These are phyloP conservation scores for Colletotrichum falcatum DNA, from an alignment of 2,329 filamentous ascomycete genomes.

Conservation along the genomic window DNA sequence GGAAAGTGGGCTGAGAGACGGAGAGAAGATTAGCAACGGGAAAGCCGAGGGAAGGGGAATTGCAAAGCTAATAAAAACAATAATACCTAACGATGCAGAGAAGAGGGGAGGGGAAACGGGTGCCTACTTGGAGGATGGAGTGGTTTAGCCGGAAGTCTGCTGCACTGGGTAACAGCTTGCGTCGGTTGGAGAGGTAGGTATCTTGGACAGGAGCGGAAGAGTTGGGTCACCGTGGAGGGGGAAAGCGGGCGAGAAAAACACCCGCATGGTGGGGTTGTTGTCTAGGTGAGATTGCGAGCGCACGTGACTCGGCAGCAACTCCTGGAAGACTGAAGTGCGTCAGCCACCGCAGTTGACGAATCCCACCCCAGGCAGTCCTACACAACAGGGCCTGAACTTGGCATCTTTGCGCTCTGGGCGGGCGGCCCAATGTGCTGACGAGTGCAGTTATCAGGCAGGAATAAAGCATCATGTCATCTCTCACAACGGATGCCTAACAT, in stretches of 20 bases:
- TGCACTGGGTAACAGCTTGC: conserved; percentile 42
- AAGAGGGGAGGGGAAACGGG: background rate
- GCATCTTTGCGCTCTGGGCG: background rate
- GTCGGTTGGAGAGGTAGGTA: conserved; percentile 41
- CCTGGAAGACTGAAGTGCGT: conserved; percentile 28
- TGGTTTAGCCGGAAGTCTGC: conserved; percentile 33
- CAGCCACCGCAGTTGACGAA: conserved; percentile 42
- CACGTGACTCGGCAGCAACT: conserved; percentile 38
- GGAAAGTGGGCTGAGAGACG: conserved; percentile 42
- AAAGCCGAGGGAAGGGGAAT: conserved; percentile 8
- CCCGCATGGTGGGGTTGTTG: conserved; percentile 44
- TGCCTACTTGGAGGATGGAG: conserved; percentile 33
- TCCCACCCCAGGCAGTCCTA: conserved; percentile 35
- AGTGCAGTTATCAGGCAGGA: background rate
- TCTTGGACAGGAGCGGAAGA: conserved; percentile 41
- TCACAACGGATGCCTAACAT: conserved; percentile 6
- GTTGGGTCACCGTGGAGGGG: conserved; percentile 41
- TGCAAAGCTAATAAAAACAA: conserved; percentile 19
- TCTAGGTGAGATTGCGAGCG: conserved; percentile 40
- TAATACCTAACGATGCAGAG: conserved; percentile 1
- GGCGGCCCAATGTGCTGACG: background rate
- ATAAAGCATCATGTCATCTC: background rate
- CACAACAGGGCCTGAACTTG: conserved; percentile 6
- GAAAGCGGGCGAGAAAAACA: conserved; percentile 43
- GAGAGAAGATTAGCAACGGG: conserved; percentile 36